A percentile compares a stretch with the other conserved stretches of the same genome.
Evolutionary conservation across 768 basidiomycete genomes (phyloP).

Genomic region (Boletus pseudopeckii): DNA sequence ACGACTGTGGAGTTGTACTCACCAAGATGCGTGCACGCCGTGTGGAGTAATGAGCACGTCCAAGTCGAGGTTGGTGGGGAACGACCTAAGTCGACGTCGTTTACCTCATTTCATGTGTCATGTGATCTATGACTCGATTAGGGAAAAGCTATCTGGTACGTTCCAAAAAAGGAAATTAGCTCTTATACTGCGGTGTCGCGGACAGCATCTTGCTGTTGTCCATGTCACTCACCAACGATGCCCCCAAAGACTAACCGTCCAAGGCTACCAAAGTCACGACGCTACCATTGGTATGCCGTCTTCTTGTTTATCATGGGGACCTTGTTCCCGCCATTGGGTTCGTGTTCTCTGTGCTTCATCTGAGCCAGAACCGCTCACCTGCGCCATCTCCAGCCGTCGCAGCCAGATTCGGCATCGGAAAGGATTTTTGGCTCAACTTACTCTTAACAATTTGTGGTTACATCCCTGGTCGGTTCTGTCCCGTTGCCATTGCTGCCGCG

Average conservation of each 20-base stretch:
- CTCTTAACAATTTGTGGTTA: conserved; percentile 89
- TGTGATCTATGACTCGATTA: conserved; percentile 13
- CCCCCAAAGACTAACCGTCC: conserved; percentile 47
- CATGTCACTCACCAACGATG: conserved; percentile 19
- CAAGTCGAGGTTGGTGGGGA: conserved; percentile 13
- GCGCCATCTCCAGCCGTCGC: conserved; percentile 69
- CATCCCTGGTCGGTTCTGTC: conserved; percentile 60
- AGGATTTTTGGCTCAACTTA: conserved; percentile 89
- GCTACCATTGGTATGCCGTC: conserved; percentile 78
- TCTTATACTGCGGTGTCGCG: not conserved
- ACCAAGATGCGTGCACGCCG: conserved; percentile 18
- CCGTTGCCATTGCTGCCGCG: not conserved
- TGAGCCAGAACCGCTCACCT: not conserved
- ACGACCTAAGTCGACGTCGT: conserved; percentile 6
- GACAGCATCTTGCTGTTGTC: not conserved
- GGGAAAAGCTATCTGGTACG: not conserved
- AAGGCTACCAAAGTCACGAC: conserved; percentile 53
- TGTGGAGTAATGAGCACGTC: conserved; percentile 21
- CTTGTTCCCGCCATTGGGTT: conserved; percentile 87
- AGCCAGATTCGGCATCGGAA: conserved; percentile 86
- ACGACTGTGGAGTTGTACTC: conserved; percentile 1
- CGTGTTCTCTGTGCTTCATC: conserved; percentile 12
- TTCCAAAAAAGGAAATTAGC: conserved; percentile 5
- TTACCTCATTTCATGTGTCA: conserved; percentile 30
- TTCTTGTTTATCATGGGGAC: conserved; percentile 86